Percentiles rank a stretch among this genome's conserved stretches.
phyloP scores from a whole-genome alignment of 2,329 filamentous ascomycete genomes.

The Claviceps sp. region DNA sequence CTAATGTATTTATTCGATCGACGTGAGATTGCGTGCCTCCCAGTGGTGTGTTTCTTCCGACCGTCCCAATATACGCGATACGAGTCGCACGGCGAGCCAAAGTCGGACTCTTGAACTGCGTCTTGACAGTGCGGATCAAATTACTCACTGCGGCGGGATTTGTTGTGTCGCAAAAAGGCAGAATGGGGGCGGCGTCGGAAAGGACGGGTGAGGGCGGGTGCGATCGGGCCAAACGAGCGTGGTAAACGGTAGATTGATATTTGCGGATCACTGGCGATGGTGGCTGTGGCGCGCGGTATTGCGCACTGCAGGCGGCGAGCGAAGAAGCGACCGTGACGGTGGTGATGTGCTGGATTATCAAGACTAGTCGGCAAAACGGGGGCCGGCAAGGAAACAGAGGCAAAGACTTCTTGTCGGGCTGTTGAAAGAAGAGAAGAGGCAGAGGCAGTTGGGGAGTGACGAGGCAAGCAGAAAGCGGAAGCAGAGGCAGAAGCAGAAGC shows the following conservation, averaged over 20 bases:
- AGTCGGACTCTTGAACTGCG: background rate
- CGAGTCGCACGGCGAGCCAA: background rate
- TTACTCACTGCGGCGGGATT: too few species aligned
- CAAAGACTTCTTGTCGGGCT: background rate
- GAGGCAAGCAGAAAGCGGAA: constrained; percentile 1
- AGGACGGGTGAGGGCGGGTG: background rate
- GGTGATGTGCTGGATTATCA: background rate
- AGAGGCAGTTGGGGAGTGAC: background rate
- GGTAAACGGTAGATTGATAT: background rate
- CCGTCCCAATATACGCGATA: background rate
- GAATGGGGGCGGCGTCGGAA: background rate
- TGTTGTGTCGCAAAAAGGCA: background rate
- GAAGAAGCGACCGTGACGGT: background rate
- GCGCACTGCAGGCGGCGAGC: background rate
- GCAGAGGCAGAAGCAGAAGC: too few species aligned
- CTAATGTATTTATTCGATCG: too few species aligned
- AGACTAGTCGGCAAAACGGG: background rate
- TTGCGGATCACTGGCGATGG: background rate
- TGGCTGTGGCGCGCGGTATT: background rate
- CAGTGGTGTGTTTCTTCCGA: background rate
- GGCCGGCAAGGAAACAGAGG: background rate
- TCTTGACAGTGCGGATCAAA: too few species aligned
- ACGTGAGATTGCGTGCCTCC: background rate
- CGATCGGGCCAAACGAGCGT: background rate
- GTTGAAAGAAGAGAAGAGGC: background rate